phyloP scores from a whole-genome alignment of 306 rosid species.

The Pterocarpus macrocarpus region DNA sequence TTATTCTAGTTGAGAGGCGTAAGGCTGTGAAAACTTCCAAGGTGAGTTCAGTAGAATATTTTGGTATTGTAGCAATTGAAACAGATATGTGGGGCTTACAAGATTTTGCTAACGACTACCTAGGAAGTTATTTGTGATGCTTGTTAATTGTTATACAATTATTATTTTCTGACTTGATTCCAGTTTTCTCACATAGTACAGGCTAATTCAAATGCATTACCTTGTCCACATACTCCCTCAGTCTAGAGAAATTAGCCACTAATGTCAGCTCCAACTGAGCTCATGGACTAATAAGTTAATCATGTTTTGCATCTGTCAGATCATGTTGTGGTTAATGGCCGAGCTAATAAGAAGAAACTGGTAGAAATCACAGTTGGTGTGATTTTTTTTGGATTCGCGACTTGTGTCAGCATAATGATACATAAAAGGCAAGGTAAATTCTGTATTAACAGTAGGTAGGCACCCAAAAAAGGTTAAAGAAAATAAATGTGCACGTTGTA shows the following conservation, averaged over 20 bases:
- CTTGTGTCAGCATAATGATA: constrained; percentile 12
- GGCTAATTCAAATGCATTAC: not conserved
- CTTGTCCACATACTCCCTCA: not conserved
- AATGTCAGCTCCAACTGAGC: not conserved
- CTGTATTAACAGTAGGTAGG: not conserved
- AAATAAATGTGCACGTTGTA: too few relatives aligned
- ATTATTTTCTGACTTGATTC: not conserved
- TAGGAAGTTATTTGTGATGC: not conserved
- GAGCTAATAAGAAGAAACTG: constrained; percentile 14
- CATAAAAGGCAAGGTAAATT: constrained; percentile 20
- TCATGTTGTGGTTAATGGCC: not conserved
- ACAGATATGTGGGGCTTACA: not conserved
- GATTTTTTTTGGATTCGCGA: constrained; percentile 7
- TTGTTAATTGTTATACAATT: not conserved
- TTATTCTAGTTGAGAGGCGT: too few relatives aligned
- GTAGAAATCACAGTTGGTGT: constrained; percentile 13
- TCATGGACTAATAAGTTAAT: not conserved
- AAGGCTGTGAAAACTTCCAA: too few relatives aligned
- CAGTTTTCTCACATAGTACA: not conserved
- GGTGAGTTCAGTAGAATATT: too few relatives aligned
- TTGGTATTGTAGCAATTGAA: not conserved
- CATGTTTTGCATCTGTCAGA: constrained; percentile 17
- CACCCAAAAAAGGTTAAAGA: too few relatives aligned
- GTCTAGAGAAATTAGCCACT: not conserved
- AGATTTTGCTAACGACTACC: not conserved